A percentile compares a stretch with the other conserved stretches of the same genome.
phyloP scores from a whole-genome alignment of 2,329 filamentous ascomycete genomes.

The Huntiella abstrusa region DNA sequence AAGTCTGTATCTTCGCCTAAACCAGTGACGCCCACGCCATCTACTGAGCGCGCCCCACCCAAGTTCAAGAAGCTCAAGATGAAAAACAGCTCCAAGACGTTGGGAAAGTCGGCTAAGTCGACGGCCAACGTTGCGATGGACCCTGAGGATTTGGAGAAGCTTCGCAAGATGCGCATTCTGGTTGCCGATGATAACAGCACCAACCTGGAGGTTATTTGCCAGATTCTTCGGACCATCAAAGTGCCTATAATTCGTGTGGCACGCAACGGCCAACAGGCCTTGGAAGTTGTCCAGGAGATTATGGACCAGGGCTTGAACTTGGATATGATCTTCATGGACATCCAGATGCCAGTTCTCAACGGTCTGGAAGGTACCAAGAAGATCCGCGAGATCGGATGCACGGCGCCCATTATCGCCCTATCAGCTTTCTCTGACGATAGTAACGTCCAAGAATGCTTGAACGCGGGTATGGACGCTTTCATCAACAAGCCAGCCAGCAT shows the following conservation, averaged over 20 bases:
- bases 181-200: conserved; percentile 56
- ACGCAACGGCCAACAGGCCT: conserved; percentile 71
- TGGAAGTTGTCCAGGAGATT: conserved; percentile 64
- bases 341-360: conserved; percentile 88
- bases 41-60: too few species aligned
- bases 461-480: conserved; percentile 86
- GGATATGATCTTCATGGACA: conserved; percentile 89
- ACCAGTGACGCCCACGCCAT: too few species aligned
- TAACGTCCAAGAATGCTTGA: conserved; percentile 71
- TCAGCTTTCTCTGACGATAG: conserved; percentile 83
- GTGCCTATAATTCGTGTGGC: conserved; percentile 80
- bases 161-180: conserved; percentile 44
- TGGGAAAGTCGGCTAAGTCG: too few species aligned
- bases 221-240: conserved; percentile 55
- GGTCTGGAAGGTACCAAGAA: conserved; percentile 70
- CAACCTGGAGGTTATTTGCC: conserved; percentile 39
- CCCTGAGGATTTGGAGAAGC: not conserved
- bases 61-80: too few species aligned
- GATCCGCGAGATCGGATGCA: conserved; percentile 74
- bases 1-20: too few species aligned
- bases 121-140: too few species aligned
- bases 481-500: conserved; percentile 46
- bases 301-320: conserved; percentile 58
- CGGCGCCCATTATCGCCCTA: conserved; percentile 71
- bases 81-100: too few species aligned